Evolutionary conservation across 805 yeast genomes (phyloP).

Genomic region (Cyberlindnera mrakii): DNA sequence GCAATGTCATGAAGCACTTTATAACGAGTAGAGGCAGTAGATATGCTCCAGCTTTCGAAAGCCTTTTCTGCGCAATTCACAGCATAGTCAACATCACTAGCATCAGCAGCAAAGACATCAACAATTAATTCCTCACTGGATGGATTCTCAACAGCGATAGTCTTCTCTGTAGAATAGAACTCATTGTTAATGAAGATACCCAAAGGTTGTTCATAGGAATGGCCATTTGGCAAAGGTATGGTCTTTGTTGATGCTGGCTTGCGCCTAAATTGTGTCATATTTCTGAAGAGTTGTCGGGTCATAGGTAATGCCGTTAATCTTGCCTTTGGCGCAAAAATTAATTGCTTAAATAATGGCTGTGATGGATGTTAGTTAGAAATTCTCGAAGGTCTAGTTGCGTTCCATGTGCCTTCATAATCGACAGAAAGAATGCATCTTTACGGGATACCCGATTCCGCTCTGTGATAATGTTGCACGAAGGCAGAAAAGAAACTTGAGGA

Average conservation of each 20-base stretch:
- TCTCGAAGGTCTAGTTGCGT: no score
- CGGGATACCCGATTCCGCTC: no score
- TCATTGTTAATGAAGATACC: constrained; percentile 88
- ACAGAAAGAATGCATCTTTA: no score
- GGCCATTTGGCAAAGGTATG: constrained; percentile 60
- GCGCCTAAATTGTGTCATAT: constrained; percentile 16
- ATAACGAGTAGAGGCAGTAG: constrained; percentile 53
- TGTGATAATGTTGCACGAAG: no score
- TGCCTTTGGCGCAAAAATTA: neutral
- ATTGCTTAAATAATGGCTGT: no score
- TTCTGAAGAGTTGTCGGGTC: constrained; percentile 1
- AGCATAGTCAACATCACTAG: constrained; percentile 63
- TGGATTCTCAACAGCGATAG: constrained; percentile 51
- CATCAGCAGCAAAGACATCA: constrained; percentile 51
- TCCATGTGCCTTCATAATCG: no score
- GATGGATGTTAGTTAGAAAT: no score
- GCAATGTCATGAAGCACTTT: constrained; percentile 53
- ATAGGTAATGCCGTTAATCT: neutral
- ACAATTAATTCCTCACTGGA: constrained; percentile 58
- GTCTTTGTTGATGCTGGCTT: constrained; percentile 29
- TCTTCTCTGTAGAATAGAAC: constrained; percentile 54
- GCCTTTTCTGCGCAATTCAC: constrained; percentile 64
- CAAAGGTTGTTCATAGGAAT: constrained; percentile 68
- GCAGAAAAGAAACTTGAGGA: no score
- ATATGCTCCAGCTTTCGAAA: constrained; percentile 53